Evolutionary conservation across 345 rosid species (phyloP).

Genomic region (Triadica sebifera): DNA sequence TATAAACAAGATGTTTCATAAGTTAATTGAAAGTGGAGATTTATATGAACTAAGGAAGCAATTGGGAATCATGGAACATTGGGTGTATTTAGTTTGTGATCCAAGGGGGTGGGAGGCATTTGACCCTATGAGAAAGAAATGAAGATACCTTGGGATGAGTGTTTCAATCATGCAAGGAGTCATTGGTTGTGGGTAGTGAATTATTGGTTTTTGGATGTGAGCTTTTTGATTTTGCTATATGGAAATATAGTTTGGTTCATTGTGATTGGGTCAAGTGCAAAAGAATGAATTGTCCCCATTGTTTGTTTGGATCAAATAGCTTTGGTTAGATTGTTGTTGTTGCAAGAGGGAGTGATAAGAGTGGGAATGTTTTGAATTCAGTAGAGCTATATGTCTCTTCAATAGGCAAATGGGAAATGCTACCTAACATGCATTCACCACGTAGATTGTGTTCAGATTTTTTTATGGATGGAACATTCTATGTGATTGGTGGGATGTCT

Average conservation of each 20-base stretch:
- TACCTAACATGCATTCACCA: constrained; percentile 66
- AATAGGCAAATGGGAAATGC: constrained; percentile 62
- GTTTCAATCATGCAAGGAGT: constrained; percentile 77
- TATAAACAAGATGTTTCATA: constrained; percentile 57
- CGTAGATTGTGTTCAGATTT: constrained; percentile 76
- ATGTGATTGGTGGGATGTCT: constrained; percentile 77
- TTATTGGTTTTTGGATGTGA: constrained; percentile 78
- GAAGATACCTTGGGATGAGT: constrained; percentile 87
- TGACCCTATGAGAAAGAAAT: constrained; percentile 54
- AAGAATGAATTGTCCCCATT: constrained; percentile 68
- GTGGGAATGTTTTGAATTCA: constrained; percentile 51
- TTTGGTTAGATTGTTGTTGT: constrained; percentile 59
- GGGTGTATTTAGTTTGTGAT: constrained; percentile 75
- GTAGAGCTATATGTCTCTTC: constrained; percentile 70
- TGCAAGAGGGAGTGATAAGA: constrained; percentile 75
- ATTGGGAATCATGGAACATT: constrained; percentile 50
- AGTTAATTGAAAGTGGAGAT: constrained; percentile 43
- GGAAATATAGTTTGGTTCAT: constrained; percentile 63
- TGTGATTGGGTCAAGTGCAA: constrained; percentile 64
- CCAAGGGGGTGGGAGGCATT: constrained; percentile 78
- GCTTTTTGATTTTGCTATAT: constrained; percentile 59
- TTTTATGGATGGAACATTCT: constrained; percentile 81
- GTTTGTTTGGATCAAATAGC: constrained; percentile 79
- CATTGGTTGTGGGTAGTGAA: constrained; percentile 69
- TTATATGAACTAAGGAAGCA: constrained; percentile 61